Conservation (phyloP, 2,329 filamentous ascomycete species). For the Septoria linicola region DNA sequence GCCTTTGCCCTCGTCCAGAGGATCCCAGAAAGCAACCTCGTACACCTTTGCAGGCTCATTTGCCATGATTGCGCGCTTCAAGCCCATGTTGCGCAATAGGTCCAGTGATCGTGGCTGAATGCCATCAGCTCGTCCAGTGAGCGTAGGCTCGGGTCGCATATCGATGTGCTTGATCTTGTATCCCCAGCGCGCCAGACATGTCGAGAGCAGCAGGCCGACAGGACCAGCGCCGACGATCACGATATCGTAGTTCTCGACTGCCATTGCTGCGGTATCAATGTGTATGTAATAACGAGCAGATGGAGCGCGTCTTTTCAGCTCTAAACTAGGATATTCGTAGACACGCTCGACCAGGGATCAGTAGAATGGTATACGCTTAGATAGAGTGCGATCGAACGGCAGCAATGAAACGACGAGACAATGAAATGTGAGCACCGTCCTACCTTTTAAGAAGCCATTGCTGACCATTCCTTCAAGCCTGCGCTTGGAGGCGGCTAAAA, state of each 20-base stretch:
- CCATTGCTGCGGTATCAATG: slow-evolving; percentile 1
- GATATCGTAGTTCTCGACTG: slow-evolving; percentile 58
- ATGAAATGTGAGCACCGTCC: neutral
- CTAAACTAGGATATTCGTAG: neutral
- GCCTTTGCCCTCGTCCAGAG: slow-evolving; percentile 50
- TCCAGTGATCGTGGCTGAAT: slow-evolving; percentile 89
- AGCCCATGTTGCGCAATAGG: slow-evolving; percentile 81
- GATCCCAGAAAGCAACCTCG: slow-evolving; percentile 67
- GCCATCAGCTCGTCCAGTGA: slow-evolving; percentile 83
- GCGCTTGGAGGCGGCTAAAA: slow-evolving; percentile 8
- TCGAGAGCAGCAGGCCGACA: slow-evolving; percentile 82
- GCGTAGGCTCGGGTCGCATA: slow-evolving; percentile 80
- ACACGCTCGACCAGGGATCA: neutral
- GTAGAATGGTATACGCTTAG: slow-evolving; percentile 2
- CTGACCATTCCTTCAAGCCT: neutral
- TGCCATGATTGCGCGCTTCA: slow-evolving; percentile 85
- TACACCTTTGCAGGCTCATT: slow-evolving; percentile 83
- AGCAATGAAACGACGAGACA: neutral
- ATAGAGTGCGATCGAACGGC: neutral
- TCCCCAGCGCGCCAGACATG: slow-evolving; percentile 85
- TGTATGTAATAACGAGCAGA: neutral
- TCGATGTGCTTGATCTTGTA: slow-evolving; percentile 96
- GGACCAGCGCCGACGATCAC: slow-evolving; percentile 89
- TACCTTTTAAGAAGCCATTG: slow-evolving; percentile 9
- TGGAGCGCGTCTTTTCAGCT: neutral